Evolutionary conservation across 1,284 basidiomycete species (phyloP), one percentile per base, ranked within the genome.

Genomic region (Trametes pubescens): DNA sequence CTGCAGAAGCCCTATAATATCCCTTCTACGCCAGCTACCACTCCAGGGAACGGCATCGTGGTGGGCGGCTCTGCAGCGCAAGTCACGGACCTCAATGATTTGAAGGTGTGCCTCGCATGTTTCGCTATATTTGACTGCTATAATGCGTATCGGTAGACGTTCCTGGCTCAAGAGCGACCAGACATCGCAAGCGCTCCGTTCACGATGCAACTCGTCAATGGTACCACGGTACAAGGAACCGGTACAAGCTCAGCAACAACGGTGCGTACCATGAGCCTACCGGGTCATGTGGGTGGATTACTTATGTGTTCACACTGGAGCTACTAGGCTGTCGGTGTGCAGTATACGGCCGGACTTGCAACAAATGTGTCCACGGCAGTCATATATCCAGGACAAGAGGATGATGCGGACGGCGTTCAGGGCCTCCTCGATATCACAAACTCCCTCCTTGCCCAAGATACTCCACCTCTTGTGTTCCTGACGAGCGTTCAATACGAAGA

Each of bases 1-100:
- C 73, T 90, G 55, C 75, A 81, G 58, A 78, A 78, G 7, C 65
- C 88, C 40, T 90, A 89, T 72, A 84, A 83, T 13, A 76, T 77
- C 5, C 69, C 70, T 4, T 85, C 87, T 61, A 78, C 80, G 0
- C 82, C 83, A 1, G 70, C 73, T 4, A 77, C 82, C 3, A 77
- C 80, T 3, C 71, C 68, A 18, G 74, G 67, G n/a, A 88, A 86
- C 69, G 80, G 75, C 40, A 76, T 89, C 47, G 86, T 82, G 49
- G 80, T 89, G 44, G 18, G 40, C 16, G 40, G 40, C 40, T n/a
- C 18, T 8, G 40, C 14, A 7, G 18, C 3, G 6, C 16, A 43
- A n/a, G 40, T n/a, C 18, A 16, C 40, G 18, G 18, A 43, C 18
- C 40, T n/a, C 40, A 16, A 43, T 4, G 40, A 43, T 16, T 16